A percentile compares a stretch with the other conserved stretches of the same genome.
These are phyloP conservation scores for Avena eriantha DNA, from an alignment of 176 grass and related monocot genomes.

Conservation along the genomic window DNA sequence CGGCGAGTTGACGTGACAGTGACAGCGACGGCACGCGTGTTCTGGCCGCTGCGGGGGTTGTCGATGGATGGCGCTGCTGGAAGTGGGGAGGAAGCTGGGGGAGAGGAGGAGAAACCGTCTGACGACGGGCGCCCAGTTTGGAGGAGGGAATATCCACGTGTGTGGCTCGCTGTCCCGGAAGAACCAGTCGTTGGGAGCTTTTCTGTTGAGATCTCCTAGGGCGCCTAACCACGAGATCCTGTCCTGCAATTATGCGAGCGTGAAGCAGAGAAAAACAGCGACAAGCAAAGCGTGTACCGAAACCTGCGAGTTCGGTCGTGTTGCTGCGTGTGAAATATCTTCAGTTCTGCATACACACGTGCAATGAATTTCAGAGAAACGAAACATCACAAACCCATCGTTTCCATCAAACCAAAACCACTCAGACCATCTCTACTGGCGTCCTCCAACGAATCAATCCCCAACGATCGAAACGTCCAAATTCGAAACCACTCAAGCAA, in stretches of 20 bases:
- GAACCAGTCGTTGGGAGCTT: conserved; percentile 18
- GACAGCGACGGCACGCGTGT: conserved; percentile 39
- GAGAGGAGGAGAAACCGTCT: neutral
- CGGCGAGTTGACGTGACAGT: neutral
- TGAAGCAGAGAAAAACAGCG: neutral
- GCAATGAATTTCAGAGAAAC: neutral
- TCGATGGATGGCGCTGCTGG: conserved; percentile 20
- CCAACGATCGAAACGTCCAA: no score
- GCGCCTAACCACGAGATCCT: conserved; percentile 35
- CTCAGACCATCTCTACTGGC: neutral
- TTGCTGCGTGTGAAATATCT: neutral
- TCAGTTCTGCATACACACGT: neutral
- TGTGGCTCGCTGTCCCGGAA: neutral
- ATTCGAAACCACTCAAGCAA: no score
- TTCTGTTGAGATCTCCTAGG: conserved; percentile 24
- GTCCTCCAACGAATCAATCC: no score
- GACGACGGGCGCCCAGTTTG: neutral
- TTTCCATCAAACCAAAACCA: conserved; percentile 27
- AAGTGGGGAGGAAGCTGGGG: neutral
- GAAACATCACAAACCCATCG: conserved; percentile 1
- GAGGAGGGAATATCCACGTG: conserved; percentile 41
- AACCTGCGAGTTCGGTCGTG: neutral
- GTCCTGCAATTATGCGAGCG: conserved; percentile 7
- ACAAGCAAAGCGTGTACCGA: neutral
- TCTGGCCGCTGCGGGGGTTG: conserved; percentile 37